Conservation (phyloP, 129 eudicot genomes). For the Silybum marianum region DNA sequence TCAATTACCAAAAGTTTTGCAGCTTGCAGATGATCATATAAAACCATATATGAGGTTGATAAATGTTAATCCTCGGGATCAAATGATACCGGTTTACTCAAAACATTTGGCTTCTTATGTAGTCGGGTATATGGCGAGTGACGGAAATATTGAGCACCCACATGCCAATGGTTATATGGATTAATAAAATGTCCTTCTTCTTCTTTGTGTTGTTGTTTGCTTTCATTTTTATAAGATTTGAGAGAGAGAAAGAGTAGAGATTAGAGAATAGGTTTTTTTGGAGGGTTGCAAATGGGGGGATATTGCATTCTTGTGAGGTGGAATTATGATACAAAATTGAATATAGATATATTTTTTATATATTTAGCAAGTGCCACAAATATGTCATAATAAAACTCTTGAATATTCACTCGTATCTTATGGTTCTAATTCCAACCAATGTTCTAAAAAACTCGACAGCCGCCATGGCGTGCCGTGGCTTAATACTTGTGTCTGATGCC, state of each 20-base stretch:
- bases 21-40: conserved; percentile 20
- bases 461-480: too few relatives aligned
- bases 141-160: neutral
- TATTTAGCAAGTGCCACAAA: too few relatives aligned
- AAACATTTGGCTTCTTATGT: conserved; percentile 20
- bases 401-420: too few relatives aligned
- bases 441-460: too few relatives aligned
- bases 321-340: conserved; percentile 8
- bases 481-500: too few relatives aligned
- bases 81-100: conserved; percentile 29
- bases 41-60: neutral
- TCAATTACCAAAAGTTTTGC: conserved; percentile 35
- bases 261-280: neutral
- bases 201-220: neutral
- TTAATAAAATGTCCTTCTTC: neutral
- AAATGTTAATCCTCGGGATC: neutral
- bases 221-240: neutral
- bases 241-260: neutral
- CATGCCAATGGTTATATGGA: neutral
- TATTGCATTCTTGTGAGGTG: conserved; percentile 6
- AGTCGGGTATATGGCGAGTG: conserved; percentile 31
- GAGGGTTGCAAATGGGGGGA: neutral
- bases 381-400: too few relatives aligned
- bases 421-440: too few relatives aligned
- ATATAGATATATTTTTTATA: neutral